Base-by-base conservation (phyloP, 768 basidiomycete species). In the Trametes coccinea region DNA sequence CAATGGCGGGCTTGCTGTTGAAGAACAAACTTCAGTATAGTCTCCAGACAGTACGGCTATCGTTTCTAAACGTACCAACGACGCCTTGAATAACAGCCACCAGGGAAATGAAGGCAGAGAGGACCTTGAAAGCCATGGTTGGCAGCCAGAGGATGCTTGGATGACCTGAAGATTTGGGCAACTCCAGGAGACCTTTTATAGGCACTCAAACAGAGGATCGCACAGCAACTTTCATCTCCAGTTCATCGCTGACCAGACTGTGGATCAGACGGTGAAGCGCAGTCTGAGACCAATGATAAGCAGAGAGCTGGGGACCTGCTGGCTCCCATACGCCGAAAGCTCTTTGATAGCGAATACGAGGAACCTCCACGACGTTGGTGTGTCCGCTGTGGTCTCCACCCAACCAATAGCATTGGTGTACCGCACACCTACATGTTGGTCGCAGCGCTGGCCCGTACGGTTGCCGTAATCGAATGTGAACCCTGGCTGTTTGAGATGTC, bases 51-150 rank as follows among this genome's bases (percentile, higher is more conserved):
- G n/a, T n/a, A n/a, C n/a, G n/a, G n/a, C n/a, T n/a, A n/a, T n/a
- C n/a, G n/a, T n/a, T n/a, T n/a, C n/a, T n/a, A n/a, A 11, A 0
- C 52, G 17, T 53, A 66, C 69, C 69, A 48, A 53, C 63, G 39
- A 55, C 62, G 29, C 59, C 53, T 16, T 63, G 53, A 41, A 68
- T 46, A 50, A 63, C 60, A 31, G 61, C 64, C 56, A 69, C 34
- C 50, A 68, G 46, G 9, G 62, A 50, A 27, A 67, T 48, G 22
- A 67, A 49, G 30, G 62, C 57, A 43, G 60, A 59, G 58, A 72
- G 59, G 13, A 46, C 49, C 40, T 63, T 68, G 64, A 69, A 65
- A 30, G 62, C 57, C 72, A 73, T 74, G 9, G 5, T 27, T 10
- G 16, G 9, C 11, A 2, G 7, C 2, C n/a, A 29, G 45, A 30